A percentile compares a stretch with the other conserved stretches of the same genome.
These are phyloP conservation scores for Botrytis byssoidea DNA, from an alignment of 2,329 filamentous ascomycete species.

Conservation along the genomic window DNA sequence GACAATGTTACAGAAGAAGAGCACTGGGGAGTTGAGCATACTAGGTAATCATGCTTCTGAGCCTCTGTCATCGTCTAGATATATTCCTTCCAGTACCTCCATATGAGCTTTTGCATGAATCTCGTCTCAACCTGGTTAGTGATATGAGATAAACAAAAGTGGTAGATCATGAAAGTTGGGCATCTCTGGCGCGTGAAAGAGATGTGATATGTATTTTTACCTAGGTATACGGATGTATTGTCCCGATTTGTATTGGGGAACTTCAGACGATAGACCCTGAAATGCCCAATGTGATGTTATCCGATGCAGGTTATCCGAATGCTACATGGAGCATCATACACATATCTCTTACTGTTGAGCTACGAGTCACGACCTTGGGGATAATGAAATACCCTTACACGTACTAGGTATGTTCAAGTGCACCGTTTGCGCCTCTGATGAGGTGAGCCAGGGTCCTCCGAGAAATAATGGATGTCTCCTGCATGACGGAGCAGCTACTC, in stretches of 20 bases:
- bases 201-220: neutral
- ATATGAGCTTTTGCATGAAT: too few relatives aligned
- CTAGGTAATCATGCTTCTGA: neutral
- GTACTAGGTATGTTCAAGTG: neutral
- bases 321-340: neutral
- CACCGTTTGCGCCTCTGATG: neutral
- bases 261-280: neutral
- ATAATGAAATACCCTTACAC: neutral
- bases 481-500: neutral
- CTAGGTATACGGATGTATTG: neutral
- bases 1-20: neutral
- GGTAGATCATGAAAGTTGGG: neutral
- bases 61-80: neutral
- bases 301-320: neutral
- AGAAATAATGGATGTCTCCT: neutral
- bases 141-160: neutral
- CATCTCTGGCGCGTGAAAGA: neutral
- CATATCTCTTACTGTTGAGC: neutral
- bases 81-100: neutral
- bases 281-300: neutral
- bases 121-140: neutral
- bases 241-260: neutral
- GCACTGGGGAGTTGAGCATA: neutral
- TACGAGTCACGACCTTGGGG: neutral
- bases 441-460: neutral